A percentile compares a stretch with the other conserved stretches of the same genome.
Conservation (phyloP, 2,329 filamentous ascomycete genomes). For the Aspergillus quadricinctus region DNA sequence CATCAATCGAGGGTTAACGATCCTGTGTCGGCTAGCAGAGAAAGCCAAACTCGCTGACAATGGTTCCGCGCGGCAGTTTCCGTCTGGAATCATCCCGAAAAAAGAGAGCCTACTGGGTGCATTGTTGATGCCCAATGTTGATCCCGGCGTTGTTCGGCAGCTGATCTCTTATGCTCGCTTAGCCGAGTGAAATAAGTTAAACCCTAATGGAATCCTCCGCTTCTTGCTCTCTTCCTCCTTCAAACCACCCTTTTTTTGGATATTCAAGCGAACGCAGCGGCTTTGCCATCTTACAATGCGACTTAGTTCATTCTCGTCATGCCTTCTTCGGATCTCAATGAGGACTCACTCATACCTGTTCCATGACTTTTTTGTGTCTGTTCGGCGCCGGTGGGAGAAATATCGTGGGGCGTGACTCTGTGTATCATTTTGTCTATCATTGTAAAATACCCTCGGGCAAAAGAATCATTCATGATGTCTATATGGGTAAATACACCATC, state of each 20-base stretch:
- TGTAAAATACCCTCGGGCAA: slow-evolving; percentile 35
- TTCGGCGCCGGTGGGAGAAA: slow-evolving; percentile 24
- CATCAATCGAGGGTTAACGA: slow-evolving; percentile 62
- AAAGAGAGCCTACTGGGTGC: slow-evolving; percentile 64
- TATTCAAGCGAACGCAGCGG: slow-evolving; percentile 14
- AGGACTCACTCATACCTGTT: slow-evolving; percentile 9
- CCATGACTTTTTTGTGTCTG: slow-evolving; percentile 7
- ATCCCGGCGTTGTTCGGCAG: slow-evolving; percentile 61
- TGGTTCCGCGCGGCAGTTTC: slow-evolving; percentile 48
- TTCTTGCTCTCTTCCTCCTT: slow-evolving; percentile 8
- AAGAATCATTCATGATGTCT: slow-evolving; percentile 22
- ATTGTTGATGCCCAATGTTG: slow-evolving; percentile 62
- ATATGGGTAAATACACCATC: slow-evolving; percentile 14
- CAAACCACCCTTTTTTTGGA: slow-evolving; percentile 12
- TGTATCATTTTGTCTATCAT: slow-evolving; percentile 16
- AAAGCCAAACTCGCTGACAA: slow-evolving; percentile 57
- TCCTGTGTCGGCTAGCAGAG: slow-evolving; percentile 65
- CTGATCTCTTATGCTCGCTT: slow-evolving; percentile 61
- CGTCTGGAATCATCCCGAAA: slow-evolving; percentile 60
- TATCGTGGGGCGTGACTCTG: slow-evolving; percentile 18
- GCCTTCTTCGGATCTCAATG: slow-evolving; percentile 15
- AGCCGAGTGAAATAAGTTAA: slow-evolving; percentile 36
- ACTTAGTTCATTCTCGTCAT: slow-evolving; percentile 17
- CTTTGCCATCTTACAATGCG: slow-evolving; percentile 10
- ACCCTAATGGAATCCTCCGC: slow-evolving; percentile 7